Conservation (phyloP, 139 green algal genomes). For the Micractinium sp. region DNA sequence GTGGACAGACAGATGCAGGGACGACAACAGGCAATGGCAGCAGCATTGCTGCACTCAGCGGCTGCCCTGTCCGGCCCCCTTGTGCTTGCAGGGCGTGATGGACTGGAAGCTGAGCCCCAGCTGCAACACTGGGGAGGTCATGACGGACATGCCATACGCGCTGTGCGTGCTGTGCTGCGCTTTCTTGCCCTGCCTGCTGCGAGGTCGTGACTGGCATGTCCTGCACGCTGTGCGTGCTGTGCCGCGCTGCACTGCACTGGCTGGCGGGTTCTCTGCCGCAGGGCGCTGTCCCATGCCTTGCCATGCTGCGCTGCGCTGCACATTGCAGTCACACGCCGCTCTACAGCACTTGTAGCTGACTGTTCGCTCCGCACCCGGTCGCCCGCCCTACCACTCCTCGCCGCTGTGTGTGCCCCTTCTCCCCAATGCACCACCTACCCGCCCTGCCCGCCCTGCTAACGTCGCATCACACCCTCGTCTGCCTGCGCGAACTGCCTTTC, state of each 20-base stretch:
- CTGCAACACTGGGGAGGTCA: constrained; percentile 64
- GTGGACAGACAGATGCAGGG: no score
- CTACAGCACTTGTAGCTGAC: no score
- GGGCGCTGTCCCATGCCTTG: no score
- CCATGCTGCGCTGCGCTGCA: no score
- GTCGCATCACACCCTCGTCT: neutral
- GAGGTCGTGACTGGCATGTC: neutral
- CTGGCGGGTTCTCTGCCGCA: no score
- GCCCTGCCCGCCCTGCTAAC: neutral
- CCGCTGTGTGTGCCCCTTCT: neutral
- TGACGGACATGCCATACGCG: constrained; percentile 90
- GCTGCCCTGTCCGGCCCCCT: neutral
- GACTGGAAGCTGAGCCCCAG: constrained; percentile 64
- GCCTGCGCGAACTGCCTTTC: neutral
- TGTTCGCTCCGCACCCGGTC: no score
- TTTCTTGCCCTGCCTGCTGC: neutral
- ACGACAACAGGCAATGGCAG: no score
- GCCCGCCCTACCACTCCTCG: no score
- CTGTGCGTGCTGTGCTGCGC: constrained; percentile 43
- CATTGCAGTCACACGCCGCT: neutral
- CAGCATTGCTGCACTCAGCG: no score
- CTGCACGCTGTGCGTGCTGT: neutral
- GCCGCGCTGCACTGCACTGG: neutral
- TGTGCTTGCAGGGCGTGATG: constrained; percentile 39
- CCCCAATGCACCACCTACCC: neutral